Evolutionary conservation across 768 basidiomycete genomes (phyloP).

Genomic region (Roridomyces roridus): DNA sequence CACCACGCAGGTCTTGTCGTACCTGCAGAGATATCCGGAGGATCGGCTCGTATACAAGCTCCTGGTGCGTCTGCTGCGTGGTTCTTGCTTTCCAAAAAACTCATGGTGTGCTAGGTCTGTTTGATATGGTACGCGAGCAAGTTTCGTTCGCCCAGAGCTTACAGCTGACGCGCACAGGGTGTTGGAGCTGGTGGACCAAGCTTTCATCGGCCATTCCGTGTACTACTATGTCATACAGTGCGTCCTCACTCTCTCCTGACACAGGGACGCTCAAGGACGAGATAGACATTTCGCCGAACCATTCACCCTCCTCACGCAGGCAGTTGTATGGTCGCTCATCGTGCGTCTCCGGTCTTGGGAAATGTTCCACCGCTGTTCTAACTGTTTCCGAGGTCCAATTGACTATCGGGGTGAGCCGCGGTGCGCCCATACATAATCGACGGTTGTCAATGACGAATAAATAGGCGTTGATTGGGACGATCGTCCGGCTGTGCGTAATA

Average conservation of each 20-base stretch:
- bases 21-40: conserved; percentile 44
- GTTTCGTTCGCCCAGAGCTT: background rate
- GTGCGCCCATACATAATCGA: background rate
- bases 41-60: conserved; percentile 33
- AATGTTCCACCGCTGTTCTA: background rate
- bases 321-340: conserved; percentile 46
- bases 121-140: conserved; percentile 36
- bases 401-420: conserved; percentile 39
- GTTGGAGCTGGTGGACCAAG: conserved; percentile 54
- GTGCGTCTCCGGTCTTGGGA: conserved; percentile 29
- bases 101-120: conserved; percentile 30
- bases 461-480: conserved; percentile 52
- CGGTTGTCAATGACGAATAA: no score
- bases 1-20: conserved; percentile 43
- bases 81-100: background rate
- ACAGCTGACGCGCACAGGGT: conserved; percentile 36
- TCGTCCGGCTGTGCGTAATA: conserved; percentile 59
- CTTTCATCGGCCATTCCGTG: conserved; percentile 55
- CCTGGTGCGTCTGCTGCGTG: conserved; percentile 15
- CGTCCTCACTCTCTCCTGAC: conserved; percentile 22
- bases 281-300: conserved; percentile 45
- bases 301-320: conserved; percentile 30
- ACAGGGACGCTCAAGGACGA: background rate
- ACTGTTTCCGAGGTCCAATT: conserved; percentile 33
- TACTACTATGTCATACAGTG: conserved; percentile 64